Evolutionary conservation across 2,329 filamentous ascomycete genomes (phyloP), one percentile per base, ranked within the genome.

Genomic region (Botrytis elliptica): DNA sequence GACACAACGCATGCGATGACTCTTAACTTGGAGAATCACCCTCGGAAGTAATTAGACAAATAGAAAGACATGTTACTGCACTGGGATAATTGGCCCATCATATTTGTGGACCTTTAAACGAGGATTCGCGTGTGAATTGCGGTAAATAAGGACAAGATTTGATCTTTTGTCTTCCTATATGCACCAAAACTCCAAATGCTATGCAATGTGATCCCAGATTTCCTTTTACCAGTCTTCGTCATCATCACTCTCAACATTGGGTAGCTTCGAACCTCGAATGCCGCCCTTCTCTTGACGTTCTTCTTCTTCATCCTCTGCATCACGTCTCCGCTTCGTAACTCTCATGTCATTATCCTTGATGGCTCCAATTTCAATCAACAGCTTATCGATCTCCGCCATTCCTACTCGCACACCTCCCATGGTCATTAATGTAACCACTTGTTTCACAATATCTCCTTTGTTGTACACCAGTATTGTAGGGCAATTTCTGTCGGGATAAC

Each of bases 401-500:
- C 86, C 90, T 73, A 91, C 93, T 76, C 88, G 87, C 5, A 88
- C 87, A 6, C 96, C 96, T 16, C 90, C 90, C 64, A 98, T 83
- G 71, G 93, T 93, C 79, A 89, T 88, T 76, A 99, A 84, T 6
- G 95, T 98, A n/a, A 99, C 92, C 70, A 98, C 84, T 83, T 99
- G 96, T 84, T 90, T 93, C 81, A 91, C 90, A 77, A 99, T 97
- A 81, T 99, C 93, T 29, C 94, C 94, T 79, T 97, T 94, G 81
- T 91, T 92, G 84, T 99, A 99, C 0, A 97, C 89, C 76, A 99
- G 81, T 52, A 99, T 94, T 0, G 96, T 99, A 2, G 96, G 96
- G 74, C 94, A 97, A 82, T 99, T 99, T 73, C 89, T 88, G 79
- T 98, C 96, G 2, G 96, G 96, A 82, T 99, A 99, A 59, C 94